These are phyloP conservation scores for Dothideomycetidae sp. DNA, from an alignment of 2,329 filamentous ascomycete species.

Conservation along the genomic window DNA sequence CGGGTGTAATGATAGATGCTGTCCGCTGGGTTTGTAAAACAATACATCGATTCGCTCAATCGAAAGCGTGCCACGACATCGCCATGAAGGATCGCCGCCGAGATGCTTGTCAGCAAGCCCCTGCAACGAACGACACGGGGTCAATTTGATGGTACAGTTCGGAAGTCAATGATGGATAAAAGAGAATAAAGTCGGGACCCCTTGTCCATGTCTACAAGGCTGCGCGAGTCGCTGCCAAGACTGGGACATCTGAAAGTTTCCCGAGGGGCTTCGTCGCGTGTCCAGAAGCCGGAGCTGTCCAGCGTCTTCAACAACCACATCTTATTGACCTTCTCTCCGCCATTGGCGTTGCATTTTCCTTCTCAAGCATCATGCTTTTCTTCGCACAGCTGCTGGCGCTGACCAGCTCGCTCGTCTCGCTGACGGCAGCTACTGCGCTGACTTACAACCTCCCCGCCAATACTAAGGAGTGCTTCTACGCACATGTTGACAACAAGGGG, in stretches of 20 bases:
- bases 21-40: too few species aligned
- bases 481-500: constrained; percentile 58
- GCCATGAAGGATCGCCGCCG: too few species aligned
- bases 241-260: too few species aligned
- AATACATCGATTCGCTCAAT: too few species aligned
- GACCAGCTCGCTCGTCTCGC: constrained; percentile 52
- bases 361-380: constrained; percentile 15
- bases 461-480: constrained; percentile 94
- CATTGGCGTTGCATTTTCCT: neutral
- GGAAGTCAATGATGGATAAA: too few species aligned
- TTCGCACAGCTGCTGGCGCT: constrained; percentile 18
- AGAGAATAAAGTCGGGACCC: too few species aligned
- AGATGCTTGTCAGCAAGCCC: too few species aligned
- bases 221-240: too few species aligned
- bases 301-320: neutral
- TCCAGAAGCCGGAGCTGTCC: neutral
- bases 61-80: too few species aligned
- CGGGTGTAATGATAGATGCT: too few species aligned
- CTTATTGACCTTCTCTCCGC: neutral
- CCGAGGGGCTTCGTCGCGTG: constrained; percentile 1
- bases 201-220: too few species aligned
- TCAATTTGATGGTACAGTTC: too few species aligned
- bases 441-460: constrained; percentile 84
- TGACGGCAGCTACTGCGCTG: constrained; percentile 73
- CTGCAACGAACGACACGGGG: neutral